These are phyloP conservation scores for Russula ochroleuca DNA, from an alignment of 768 basidiomycete species.

Conservation along the genomic window DNA sequence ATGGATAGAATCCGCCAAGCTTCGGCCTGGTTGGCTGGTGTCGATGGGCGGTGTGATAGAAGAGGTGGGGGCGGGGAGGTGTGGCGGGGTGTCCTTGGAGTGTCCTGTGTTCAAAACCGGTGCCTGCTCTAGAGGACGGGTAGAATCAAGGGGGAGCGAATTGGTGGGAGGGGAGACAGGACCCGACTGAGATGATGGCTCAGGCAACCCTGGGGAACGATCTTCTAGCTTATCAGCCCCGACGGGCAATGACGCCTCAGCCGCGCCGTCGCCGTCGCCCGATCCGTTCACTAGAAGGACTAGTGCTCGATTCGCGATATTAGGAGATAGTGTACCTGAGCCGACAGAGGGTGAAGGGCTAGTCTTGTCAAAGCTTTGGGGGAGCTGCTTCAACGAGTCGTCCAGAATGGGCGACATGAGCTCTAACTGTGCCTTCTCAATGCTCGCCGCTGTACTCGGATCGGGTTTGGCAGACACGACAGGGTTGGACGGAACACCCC, in stretches of 20 bases:
- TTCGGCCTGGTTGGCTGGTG: not conserved
- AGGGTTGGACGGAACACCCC: constrained; percentile 59
- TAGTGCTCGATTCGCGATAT: constrained; percentile 1
- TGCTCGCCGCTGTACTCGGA: constrained; percentile 25
- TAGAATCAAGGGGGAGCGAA: not conserved
- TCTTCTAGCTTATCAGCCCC: not conserved
- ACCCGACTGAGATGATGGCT: not conserved
- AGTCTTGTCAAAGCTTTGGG: constrained; percentile 23
- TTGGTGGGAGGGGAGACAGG: not conserved
- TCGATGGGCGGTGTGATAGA: not conserved
- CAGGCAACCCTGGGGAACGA: not conserved
- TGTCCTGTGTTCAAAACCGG: not conserved
- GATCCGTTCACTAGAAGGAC: not conserved
- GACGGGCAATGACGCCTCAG: not conserved
- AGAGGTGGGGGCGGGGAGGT: not conserved
- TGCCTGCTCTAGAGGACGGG: not conserved
- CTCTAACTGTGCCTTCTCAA: constrained; percentile 35
- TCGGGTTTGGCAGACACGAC: constrained; percentile 18
- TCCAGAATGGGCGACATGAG: constrained; percentile 29
- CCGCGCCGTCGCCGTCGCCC: not conserved
- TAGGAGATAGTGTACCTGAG: constrained; percentile 10
- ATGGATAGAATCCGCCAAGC: constrained; percentile 7
- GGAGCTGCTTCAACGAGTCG: constrained; percentile 28
- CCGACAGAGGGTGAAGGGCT: constrained; percentile 15
- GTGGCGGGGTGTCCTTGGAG: not conserved